Evolutionary conservation across 495 filamentous ascomycete genomes (phyloP).

Genomic region (Niebla homalea): DNA sequence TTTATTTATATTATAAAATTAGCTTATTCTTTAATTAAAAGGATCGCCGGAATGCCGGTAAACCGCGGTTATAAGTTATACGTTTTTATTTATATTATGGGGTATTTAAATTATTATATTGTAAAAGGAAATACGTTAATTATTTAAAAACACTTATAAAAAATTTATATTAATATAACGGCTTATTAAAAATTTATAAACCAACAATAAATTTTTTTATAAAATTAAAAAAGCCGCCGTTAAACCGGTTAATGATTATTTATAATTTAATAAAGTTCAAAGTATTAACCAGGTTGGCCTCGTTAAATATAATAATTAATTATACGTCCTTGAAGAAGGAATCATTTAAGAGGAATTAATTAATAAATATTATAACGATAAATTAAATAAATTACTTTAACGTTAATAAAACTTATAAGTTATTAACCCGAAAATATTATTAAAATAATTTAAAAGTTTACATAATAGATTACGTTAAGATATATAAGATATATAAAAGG

Average conservation of each 20-base stretch:
- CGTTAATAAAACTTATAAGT: too few relatives aligned
- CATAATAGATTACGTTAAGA: not conserved
- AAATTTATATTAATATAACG: too few relatives aligned
- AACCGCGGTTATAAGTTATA: too few relatives aligned
- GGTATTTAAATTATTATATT: too few relatives aligned
- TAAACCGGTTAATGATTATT: not conserved
- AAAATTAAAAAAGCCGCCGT: conserved; percentile 3
- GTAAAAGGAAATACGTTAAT: too few relatives aligned
- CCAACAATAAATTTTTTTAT: too few relatives aligned
- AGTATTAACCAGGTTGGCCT: not conserved
- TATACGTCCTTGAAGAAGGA: not conserved
- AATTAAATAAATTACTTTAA: not conserved
- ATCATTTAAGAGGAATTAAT: not conserved
- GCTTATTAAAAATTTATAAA: too few relatives aligned
- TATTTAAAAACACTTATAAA: too few relatives aligned
- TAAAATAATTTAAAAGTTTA: not conserved
- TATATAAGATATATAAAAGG: too few relatives aligned
- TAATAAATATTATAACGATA: not conserved
- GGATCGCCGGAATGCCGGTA: too few relatives aligned
- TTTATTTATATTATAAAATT: not conserved
- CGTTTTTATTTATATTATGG: too few relatives aligned
- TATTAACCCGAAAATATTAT: not conserved
- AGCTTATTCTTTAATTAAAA: too few relatives aligned
- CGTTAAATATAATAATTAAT: not conserved
- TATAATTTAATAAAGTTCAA: conserved; percentile 3